Percentiles rank a stretch among this genome's conserved stretches.
phyloP scores from a whole-genome alignment of 257 asterid species.

The Fraxinus americana region DNA sequence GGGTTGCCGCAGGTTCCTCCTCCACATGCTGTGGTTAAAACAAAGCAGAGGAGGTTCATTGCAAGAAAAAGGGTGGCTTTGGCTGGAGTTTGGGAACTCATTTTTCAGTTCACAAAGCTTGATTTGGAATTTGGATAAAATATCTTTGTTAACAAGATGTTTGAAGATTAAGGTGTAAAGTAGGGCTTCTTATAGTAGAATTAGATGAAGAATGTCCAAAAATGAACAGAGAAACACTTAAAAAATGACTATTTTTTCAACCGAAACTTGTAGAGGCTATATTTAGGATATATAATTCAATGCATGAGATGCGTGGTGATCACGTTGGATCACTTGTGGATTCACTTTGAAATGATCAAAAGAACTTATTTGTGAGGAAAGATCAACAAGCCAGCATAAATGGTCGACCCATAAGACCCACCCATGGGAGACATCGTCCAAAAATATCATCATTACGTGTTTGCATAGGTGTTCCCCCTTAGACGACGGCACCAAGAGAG shows the following conservation, averaged over 20 bases:
- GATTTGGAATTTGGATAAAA: neutral
- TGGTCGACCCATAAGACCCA: too few relatives aligned
- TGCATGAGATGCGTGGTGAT: too few relatives aligned
- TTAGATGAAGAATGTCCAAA: neutral
- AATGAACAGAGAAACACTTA: neutral
- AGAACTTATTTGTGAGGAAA: too few relatives aligned
- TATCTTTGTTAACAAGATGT: neutral
- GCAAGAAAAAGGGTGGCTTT: conserved; percentile 18
- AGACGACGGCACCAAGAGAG: too few relatives aligned
- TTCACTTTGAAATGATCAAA: too few relatives aligned
- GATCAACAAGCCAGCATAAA: too few relatives aligned
- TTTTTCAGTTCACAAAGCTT: neutral
- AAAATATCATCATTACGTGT: too few relatives aligned
- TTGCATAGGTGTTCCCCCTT: too few relatives aligned
- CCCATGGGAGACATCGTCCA: too few relatives aligned
- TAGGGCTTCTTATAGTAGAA: conserved; percentile 17
- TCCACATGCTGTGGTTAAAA: conserved; percentile 7
- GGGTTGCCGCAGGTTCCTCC: neutral
- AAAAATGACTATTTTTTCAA: neutral
- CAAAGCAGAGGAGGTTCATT: conserved; percentile 28
- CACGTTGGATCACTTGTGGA: too few relatives aligned
- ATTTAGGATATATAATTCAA: too few relatives aligned
- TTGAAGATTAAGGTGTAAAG: conserved; percentile 1
- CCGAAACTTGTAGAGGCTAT: too few relatives aligned
- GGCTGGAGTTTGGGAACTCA: conserved; percentile 23